Evolutionary conservation across 176 grass and related monocot species (phyloP).

Genomic region (Lolium rigidum): DNA sequence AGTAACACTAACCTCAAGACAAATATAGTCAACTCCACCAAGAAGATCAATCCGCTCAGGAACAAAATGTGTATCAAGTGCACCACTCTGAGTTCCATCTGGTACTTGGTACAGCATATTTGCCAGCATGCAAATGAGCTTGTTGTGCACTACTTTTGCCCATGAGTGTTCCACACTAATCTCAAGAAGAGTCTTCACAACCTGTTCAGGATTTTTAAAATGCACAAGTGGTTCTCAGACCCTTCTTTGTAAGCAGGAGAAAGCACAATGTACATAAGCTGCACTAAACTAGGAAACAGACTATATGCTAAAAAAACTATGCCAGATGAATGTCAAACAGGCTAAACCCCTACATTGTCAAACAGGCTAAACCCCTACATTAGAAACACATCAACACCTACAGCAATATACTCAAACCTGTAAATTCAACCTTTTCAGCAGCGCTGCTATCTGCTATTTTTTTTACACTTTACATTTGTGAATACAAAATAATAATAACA

Average conservation of each 20-base stretch:
- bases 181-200: slow-evolving; percentile 91
- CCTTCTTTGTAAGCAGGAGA: slow-evolving; percentile 30
- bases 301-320: background rate
- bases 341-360: background rate
- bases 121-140: slow-evolving; percentile 95
- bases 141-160: slow-evolving; percentile 91
- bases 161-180: slow-evolving; percentile 89
- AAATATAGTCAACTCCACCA: slow-evolving; percentile 95
- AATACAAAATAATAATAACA: background rate
- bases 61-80: slow-evolving; percentile 63
- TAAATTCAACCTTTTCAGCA: slow-evolving; percentile 25
- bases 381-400: slow-evolving; percentile 8
- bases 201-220: slow-evolving; percentile 47
- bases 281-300: slow-evolving; percentile 13
- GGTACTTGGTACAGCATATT: slow-evolving; percentile 91
- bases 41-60: slow-evolving; percentile 75
- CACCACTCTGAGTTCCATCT: slow-evolving; percentile 60
- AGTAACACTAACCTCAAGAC: slow-evolving; percentile 76
- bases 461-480: slow-evolving; percentile 1
- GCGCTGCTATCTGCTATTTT: background rate
- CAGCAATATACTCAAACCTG: background rate
- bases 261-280: slow-evolving; percentile 14
- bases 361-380: slow-evolving; percentile 7
- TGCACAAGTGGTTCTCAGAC: background rate
- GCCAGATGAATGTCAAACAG: slow-evolving; percentile 32